phyloP scores from a whole-genome alignment of 1,139 yeast species.

The Saccharomyces hybrid region DNA sequence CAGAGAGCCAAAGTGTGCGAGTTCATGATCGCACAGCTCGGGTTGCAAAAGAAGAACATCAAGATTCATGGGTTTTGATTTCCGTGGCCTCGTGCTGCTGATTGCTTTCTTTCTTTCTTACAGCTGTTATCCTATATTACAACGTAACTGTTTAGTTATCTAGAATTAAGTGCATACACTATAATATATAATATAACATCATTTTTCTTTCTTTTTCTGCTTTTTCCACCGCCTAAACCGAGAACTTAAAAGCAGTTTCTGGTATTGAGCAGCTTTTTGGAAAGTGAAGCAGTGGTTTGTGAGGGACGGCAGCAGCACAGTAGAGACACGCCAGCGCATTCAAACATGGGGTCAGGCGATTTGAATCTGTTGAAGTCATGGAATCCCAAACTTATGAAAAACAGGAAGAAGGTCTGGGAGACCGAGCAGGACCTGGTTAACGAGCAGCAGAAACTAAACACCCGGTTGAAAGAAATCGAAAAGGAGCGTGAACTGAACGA shows the following conservation, averaged over 20 bases:
- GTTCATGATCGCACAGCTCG: slow-evolving; percentile 79
- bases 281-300: background rate
- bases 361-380: slow-evolving; percentile 87
- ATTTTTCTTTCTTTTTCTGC: background rate
- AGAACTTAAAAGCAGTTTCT: background rate
- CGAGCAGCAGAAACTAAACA: slow-evolving; percentile 60
- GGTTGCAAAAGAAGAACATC: slow-evolving; percentile 89
- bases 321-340: slow-evolving; percentile 2
- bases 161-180: background rate
- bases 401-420: slow-evolving; percentile 81
- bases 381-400: slow-evolving; percentile 85
- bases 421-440: slow-evolving; percentile 70
- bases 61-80: slow-evolving; percentile 92
- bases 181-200: background rate
- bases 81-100: background rate
- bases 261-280: background rate
- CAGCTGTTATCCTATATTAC: background rate
- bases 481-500: slow-evolving; percentile 60
- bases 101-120: background rate
- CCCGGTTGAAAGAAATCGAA: slow-evolving; percentile 56
- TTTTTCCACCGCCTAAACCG: background rate
- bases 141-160: background rate
- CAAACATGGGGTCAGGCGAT: slow-evolving; percentile 59
- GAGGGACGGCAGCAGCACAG: background rate
- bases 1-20: slow-evolving; percentile 96